Base-by-base conservation (phyloP, 148 eudicot genomes). In the Tetragonia tetragonoides region DNA sequence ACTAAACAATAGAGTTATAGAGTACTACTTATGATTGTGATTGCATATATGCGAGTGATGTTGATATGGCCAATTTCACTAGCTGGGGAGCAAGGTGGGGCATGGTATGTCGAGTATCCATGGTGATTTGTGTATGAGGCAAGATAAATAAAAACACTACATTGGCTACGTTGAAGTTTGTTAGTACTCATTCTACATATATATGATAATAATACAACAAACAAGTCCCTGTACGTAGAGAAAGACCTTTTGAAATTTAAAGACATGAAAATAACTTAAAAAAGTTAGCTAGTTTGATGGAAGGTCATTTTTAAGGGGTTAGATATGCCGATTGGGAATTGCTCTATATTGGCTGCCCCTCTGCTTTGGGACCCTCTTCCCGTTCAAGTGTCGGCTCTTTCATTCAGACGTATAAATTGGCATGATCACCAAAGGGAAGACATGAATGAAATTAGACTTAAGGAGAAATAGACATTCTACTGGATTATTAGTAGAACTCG, bases 251-350 rank as follows among this genome's bases (percentile, higher is more conserved):
- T 4, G 16, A 12, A 18, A 39, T 56, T 46, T 44, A 68, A 39
- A 68, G 42, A 68, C 66, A 66, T 70, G 56, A 56, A 54, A 66
- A 41, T 38, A 37, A 60, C 39, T 11, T 28, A 28, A 6, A 24
- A 24, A 78, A 28, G 6, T 34, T 2, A 40, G 28, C 3, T 60
- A 74, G 77, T 79, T 79, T 68, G 82, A 81, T 81, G 83, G 40
- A 64, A 70, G 11, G 83, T 81, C 83, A 81, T 70, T 81, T 39
- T 81, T 23, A 38, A 81, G 64, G 83, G 70, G 78, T 75, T 80
- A 74, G 82, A 80, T 74, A 23, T 66, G 16, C 64, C 64, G 40
- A 37, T 28, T 28, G n/a, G 54, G 64, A 66, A 37, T 34, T 28
- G 34, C 34, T 28, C 34, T 28, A 28, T 1, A 28, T 28, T 28